Conservation (phyloP, 78 protist genomes). For the Pigoraptor vietnamica region DNA sequence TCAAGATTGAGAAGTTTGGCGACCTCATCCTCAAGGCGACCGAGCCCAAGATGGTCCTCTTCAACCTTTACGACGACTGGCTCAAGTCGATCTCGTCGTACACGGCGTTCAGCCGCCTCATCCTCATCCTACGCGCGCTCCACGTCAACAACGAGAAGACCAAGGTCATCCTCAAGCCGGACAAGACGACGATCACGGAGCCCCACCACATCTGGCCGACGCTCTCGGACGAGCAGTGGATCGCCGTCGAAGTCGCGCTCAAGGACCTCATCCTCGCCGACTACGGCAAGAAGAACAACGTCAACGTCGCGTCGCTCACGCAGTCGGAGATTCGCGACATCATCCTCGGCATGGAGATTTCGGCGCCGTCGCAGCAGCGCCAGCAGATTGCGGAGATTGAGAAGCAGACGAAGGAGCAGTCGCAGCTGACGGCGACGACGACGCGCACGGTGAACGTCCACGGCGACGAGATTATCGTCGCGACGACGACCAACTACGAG, state of each 20-base stretch:
- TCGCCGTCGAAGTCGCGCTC: constrained; percentile 86
- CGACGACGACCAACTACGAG: constrained; percentile 91
- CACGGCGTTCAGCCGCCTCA: constrained; percentile 97
- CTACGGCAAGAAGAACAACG: constrained; percentile 97
- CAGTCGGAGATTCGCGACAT: constrained; percentile 98
- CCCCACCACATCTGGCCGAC: constrained; percentile 99
- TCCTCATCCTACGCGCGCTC: constrained; percentile 95
- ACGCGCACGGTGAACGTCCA: constrained; percentile 84
- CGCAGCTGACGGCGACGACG: constrained; percentile 82
- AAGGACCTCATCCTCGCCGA: constrained; percentile 98
- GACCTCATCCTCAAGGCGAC: constrained; percentile 97
- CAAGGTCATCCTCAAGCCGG: constrained; percentile 89
- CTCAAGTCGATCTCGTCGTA: constrained; percentile 77
- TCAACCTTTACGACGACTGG: constrained; percentile 99
- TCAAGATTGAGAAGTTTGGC: constrained; percentile 96
- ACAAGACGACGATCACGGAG: constrained; percentile 80
- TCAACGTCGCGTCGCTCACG: constrained; percentile 93
- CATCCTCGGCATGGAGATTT: constrained; percentile 99
- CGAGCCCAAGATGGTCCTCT: constrained; percentile 95
- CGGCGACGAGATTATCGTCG: constrained; percentile 94
- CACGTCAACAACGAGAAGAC: constrained; percentile 91
- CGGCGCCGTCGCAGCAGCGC: constrained; percentile 97
- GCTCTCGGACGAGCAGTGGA: constrained; percentile 97
- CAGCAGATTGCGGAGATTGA: constrained; percentile 96
- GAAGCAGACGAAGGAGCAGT: constrained; percentile 81